Evolutionary conservation across 148 eudicot genomes (phyloP), one percentile per base, ranked within the genome.

Genomic region (Nepenthes mirabilis): DNA sequence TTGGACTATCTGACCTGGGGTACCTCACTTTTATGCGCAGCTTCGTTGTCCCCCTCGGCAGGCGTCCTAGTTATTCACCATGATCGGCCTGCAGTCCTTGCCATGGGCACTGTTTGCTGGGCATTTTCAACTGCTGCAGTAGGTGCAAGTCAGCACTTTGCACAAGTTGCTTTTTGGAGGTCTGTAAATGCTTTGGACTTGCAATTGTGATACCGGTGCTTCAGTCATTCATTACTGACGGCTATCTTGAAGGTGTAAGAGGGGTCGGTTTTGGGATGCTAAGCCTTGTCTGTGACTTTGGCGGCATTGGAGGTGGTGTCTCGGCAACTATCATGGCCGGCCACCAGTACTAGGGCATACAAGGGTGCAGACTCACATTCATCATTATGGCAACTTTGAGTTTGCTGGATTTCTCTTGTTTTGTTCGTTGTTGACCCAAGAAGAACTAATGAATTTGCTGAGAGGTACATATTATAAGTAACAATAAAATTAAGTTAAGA

Each of bases 191-290:
- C 5, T 72, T 91, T 59, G 98, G 98, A 51, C 81, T 91, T n/a
- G 98, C 94, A 47, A 88, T 91, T 56, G 98, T 91, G 63, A 91
- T 88, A 50, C 98, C 98, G 0, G 90, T 94, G 8, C 84, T 91
- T 8, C 98, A 91, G 69, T 91, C 98, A 2, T 88, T 91, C 64
- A 82, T 91, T 65, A 96, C 98, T 11, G 98, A 91, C 69, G 81
- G 90, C 63, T 87, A 87, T 60, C 54, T 52, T 58, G 97, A 91
- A 65, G 80, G 79, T 45, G 86, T 73, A 14, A 79, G 97, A 65
- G 97, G 97, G 34, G 67, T 81, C 36, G 97, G 95, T 23, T 91
- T 91, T 60, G 97, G 95, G 56, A 65, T 87, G 74, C 60, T 91
- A 52, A 82, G 70, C 37, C 86, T 91, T 58, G 73, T 88, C 62